Conservation (phyloP, 1,284 basidiomycete species). For the Mycena citricolor region DNA sequence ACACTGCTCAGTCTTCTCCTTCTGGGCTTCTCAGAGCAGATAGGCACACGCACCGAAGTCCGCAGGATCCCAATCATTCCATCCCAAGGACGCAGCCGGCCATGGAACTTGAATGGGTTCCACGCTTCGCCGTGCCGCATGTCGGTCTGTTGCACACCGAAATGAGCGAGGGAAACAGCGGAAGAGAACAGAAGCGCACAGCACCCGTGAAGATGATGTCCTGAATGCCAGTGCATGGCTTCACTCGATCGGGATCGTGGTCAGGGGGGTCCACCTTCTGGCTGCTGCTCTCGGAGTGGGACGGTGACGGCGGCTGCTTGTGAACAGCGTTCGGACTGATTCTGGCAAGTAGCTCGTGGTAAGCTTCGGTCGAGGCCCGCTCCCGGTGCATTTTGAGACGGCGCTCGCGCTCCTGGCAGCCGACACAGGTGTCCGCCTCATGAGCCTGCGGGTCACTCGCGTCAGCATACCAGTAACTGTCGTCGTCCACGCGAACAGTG, state of each 20-base stretch:
- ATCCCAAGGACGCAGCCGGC: slow-evolving; percentile 66
- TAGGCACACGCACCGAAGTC: slow-evolving; percentile 37
- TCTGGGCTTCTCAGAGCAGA: slow-evolving; percentile 3
- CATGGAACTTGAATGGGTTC: slow-evolving; percentile 59
- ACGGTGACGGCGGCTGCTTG: too few species aligned
- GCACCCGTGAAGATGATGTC: slow-evolving; percentile 61
- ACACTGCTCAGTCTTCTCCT: too few species aligned
- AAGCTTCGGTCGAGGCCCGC: slow-evolving; percentile 19
- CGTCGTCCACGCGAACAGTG: slow-evolving; percentile 7
- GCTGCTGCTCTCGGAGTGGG: too few species aligned
- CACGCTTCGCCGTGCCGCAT: slow-evolving; percentile 56
- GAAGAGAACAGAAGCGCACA: slow-evolving; percentile 26
- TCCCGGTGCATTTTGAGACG: slow-evolving; percentile 3
- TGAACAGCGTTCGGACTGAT: too few species aligned
- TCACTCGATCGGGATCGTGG: slow-evolving; percentile 26
- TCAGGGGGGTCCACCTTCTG: too few species aligned
- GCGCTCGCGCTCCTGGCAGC: slow-evolving; percentile 23
- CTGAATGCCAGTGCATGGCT: slow-evolving; percentile 48
- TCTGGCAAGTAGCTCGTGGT: slow-evolving; percentile 19
- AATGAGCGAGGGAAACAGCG: neutral
- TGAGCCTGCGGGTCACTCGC: slow-evolving; percentile 11
- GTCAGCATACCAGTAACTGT: slow-evolving; percentile 11
- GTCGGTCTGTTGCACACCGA: slow-evolving; percentile 44
- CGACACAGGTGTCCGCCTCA: slow-evolving; percentile 21
- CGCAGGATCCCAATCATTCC: slow-evolving; percentile 66